Evolutionary conservation across 2,329 filamentous ascomycete species (phyloP).

Genomic region (Blastomyces silverae): DNA sequence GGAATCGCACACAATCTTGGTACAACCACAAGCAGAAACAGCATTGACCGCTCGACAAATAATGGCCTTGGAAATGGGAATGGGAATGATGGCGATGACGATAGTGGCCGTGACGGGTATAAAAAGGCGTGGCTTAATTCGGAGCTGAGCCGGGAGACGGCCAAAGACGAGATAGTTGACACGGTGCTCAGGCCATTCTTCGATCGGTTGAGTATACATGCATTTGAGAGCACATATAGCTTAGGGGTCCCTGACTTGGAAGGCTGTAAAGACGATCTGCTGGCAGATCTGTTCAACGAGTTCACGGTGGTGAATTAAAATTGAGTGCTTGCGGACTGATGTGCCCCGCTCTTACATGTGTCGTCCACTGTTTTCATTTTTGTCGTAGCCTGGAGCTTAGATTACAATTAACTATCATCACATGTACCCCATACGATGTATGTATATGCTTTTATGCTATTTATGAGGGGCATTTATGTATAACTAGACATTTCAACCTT

Average conservation of each 20-base stretch:
- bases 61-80: slow-evolving; percentile 3
- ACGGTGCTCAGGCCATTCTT: slow-evolving; percentile 83
- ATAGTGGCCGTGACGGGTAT: slow-evolving; percentile 25
- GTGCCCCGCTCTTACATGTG: background rate
- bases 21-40: slow-evolving; percentile 26
- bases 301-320: slow-evolving; percentile 46
- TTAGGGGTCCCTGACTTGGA: slow-evolving; percentile 65
- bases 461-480: background rate
- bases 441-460: background rate
- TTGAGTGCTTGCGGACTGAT: background rate
- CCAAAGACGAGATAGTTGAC: slow-evolving; percentile 59
- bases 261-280: slow-evolving; percentile 55
- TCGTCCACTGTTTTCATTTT: background rate
- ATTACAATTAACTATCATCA: background rate
- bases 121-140: slow-evolving; percentile 41
- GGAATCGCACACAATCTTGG: slow-evolving; percentile 73
- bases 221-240: slow-evolving; percentile 87
- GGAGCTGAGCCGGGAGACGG: slow-evolving; percentile 47
- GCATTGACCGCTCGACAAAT: background rate
- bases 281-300: slow-evolving; percentile 76
- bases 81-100: slow-evolving; percentile 15
- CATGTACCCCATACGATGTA: background rate
- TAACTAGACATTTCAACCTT: background rate
- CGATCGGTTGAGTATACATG: slow-evolving; percentile 81
- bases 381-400: background rate